Evolutionary conservation across 257 asterid species (phyloP).

Genomic region (Echium plantagineum): DNA sequence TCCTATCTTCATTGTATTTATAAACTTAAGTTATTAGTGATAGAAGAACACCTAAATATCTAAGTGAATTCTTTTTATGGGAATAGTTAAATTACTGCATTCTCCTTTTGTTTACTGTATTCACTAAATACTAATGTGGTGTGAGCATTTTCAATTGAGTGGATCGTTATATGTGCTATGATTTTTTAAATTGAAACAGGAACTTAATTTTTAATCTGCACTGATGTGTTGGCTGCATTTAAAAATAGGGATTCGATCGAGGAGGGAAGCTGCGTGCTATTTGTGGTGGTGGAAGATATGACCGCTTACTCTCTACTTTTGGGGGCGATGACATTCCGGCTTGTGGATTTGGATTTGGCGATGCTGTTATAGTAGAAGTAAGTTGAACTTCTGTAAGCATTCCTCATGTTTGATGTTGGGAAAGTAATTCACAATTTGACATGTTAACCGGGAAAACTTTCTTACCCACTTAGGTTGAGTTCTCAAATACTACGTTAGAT

Average conservation of each 20-base stretch:
- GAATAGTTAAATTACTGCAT: neutral
- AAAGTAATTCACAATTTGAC: neutral
- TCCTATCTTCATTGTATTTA: neutral
- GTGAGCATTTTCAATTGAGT: neutral
- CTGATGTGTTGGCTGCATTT: constrained; percentile 6
- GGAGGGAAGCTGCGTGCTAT: constrained; percentile 89
- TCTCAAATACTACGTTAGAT: no score
- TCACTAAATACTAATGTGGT: no score
- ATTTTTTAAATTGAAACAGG: neutral
- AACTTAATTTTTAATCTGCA: neutral
- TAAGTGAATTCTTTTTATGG: no score
- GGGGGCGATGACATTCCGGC: constrained; percentile 96
- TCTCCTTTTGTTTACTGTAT: no score
- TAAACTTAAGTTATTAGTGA: no score
- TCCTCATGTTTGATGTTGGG: neutral
- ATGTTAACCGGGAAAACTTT: neutral
- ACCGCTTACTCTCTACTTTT: constrained; percentile 67
- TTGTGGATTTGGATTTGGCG: constrained; percentile 98
- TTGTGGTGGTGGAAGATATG: constrained; percentile 98
- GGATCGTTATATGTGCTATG: neutral
- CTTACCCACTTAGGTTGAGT: no score
- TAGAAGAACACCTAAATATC: neutral
- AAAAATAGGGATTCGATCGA: constrained; percentile 77
- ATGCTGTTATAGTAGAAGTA: constrained; percentile 95
- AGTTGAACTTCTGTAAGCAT: constrained; percentile 19